Base-by-base conservation (phyloP, 2,329 filamentous ascomycete species). In the Leptographium flavum region DNA sequence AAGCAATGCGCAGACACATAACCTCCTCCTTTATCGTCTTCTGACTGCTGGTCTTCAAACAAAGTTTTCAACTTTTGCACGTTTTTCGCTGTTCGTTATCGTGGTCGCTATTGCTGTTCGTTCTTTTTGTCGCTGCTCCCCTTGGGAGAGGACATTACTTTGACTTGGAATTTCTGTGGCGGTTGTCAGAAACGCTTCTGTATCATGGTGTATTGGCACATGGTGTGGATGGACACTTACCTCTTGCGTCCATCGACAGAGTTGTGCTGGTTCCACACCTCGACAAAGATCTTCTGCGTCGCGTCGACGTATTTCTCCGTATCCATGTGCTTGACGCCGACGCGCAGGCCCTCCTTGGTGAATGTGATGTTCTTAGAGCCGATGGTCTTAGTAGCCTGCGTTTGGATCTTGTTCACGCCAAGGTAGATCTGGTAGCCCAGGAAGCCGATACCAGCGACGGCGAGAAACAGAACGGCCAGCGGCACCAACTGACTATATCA, bases 351-450 rank as follows among this genome's bases (percentile, higher is more conserved):
- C 46, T 87, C 83, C 59, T 83, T 85, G 33, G 79, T 81, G 61
- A 87, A 83, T 35, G 77, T 68, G 46, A 88, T 74, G 58, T 87
- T 82, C 66, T 82, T 83, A 64, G 76, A 76, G 59, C 80, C 77
- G 74, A 87, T 83, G 57, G 76, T 76, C 61, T 81, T 70, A 41
- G 72, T 74, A 39, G 82, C 81, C 47, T 74, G 70, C 48, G 75
- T 67, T 49, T 75, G 72, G 54, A 88, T 79, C 60, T 83, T 72
- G 62, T 68, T 70, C 45, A 74, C 69, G 62, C 77, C 78, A 45
- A 82, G 62, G 63, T 83, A 87, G 59, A 87, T 71, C 49, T 84
- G 79, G 62, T 86, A 87, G 49, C 74, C 73, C 47, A 88, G 67
- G 63, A 76, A 85, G 46, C 69, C 80, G 39, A 72, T 59, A 45